phyloP scores from a whole-genome alignment of 1,284 basidiomycete species.

The Tylopilus sp. region DNA sequence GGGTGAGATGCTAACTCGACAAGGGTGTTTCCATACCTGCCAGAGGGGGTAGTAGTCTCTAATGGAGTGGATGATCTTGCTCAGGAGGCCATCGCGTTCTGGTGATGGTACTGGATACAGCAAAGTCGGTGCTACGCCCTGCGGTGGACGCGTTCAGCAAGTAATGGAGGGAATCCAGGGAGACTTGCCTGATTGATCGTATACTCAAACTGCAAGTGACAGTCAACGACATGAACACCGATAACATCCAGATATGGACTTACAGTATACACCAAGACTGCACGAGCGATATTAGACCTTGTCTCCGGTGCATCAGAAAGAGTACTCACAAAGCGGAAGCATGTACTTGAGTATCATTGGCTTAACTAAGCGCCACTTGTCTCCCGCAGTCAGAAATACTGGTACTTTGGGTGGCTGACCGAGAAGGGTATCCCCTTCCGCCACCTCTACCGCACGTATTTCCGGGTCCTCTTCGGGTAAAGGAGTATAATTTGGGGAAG shows the following conservation, averaged over 20 bases:
- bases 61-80: slow-evolving; percentile 77
- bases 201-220: slow-evolving; percentile 71
- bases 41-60: slow-evolving; percentile 95
- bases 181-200: slow-evolving; percentile 79
- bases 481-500: slow-evolving; percentile 47
- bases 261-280: slow-evolving; percentile 77
- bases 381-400: slow-evolving; percentile 54
- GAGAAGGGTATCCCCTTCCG: slow-evolving; percentile 28
- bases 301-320: neutral
- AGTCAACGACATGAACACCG: slow-evolving; percentile 2
- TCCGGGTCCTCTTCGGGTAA: slow-evolving; percentile 46
- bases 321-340: slow-evolving; percentile 69
- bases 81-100: slow-evolving; percentile 57
- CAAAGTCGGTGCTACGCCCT: slow-evolving; percentile 89
- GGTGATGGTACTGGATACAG: slow-evolving; percentile 81
- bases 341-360: slow-evolving; percentile 77
- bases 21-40: slow-evolving; percentile 53
- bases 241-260: slow-evolving; percentile 29
- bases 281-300: slow-evolving; percentile 5
- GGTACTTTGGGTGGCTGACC: slow-evolving; percentile 32
- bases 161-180: neutral
- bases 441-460: slow-evolving; percentile 40
- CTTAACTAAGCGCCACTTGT: slow-evolving; percentile 74
- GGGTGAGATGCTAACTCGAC: slow-evolving; percentile 9
- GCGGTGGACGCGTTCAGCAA: neutral